Base-by-base conservation (phyloP, 202 grass and related monocot genomes). In the Carex arenaria region DNA sequence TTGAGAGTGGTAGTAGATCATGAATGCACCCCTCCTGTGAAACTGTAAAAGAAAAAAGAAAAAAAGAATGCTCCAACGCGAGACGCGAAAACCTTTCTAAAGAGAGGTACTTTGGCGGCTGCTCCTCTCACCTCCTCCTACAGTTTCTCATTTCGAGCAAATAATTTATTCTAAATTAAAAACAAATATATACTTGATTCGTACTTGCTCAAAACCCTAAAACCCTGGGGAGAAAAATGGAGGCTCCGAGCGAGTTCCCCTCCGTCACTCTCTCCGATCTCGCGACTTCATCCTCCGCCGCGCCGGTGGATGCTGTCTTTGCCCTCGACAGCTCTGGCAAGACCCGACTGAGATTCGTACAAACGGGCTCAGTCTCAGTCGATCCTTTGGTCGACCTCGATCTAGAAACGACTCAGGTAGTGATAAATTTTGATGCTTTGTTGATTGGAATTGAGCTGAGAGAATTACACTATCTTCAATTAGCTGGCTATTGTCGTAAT, bases 391-490 rank as follows among this genome's bases (percentile, higher is more conserved):
- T 83, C 8, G 86, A 93, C 61, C 65, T 98, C 80, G 85, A 95
- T 85, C 91, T 95, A 76, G 88, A 74, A 59, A 87, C 78, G 23
- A 84, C 84, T 51, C 92, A 98, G 95, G 95, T 98, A 76, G 6
- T n/a, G 19, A 72, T 82, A 10, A 20, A 73, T 63, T 74, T 73
- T 70, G 26, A 28, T 76, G 64, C 43, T 71, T 87, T 61, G 52
- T 18, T 78, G 87, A 55, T 17, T 56, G 52, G 69, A 52, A 28
- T 83, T 56, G 56, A 55, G 43, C 20, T 84, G 60, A 14, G 40
- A 12, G 13, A 2, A 57, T 82, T 61, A 34, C 12, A 45, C 40
- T 8, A 38, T 64, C 14, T 42, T 14, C 19, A 81, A 22, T 43
- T 64, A 81, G 36, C 14, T 81, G 66, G 3, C 61, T 65, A 7